Conservation (phyloP, 1,139 yeast species). For the Lizanozyma gosingica region DNA sequence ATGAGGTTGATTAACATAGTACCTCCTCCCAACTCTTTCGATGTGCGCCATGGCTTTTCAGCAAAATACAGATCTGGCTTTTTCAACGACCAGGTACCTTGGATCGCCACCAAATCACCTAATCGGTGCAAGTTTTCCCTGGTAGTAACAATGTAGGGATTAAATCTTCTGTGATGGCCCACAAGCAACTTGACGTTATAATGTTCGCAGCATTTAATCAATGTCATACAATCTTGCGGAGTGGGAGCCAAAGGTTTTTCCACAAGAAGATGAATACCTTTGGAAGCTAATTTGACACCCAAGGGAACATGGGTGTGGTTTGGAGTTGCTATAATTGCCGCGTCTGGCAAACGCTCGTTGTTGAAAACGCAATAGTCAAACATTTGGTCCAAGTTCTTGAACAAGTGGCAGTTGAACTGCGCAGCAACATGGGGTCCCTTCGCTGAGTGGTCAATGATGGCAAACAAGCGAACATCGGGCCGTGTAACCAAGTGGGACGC, state of each 20-base stretch:
- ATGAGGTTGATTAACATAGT: slow-evolving; percentile 31
- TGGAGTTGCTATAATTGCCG: slow-evolving; percentile 37
- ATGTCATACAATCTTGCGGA: slow-evolving; percentile 25
- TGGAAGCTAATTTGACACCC: slow-evolving; percentile 24
- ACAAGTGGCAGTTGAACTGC: slow-evolving; percentile 17
- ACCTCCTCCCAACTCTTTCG: slow-evolving; percentile 29
- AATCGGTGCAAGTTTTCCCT: slow-evolving; percentile 20
- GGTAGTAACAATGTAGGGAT: slow-evolving; percentile 31
- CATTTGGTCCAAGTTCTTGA: slow-evolving; percentile 19
- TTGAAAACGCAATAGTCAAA: slow-evolving; percentile 18
- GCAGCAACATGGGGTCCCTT: slow-evolving; percentile 20
- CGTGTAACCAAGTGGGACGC: slow-evolving; percentile 14
- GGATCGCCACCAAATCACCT: slow-evolving; percentile 28
- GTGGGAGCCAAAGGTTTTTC: slow-evolving; percentile 36
- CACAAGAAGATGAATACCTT: slow-evolving; percentile 29
- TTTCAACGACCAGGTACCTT: slow-evolving; percentile 34
- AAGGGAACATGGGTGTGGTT: slow-evolving; percentile 31
- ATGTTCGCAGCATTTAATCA: slow-evolving; percentile 18
- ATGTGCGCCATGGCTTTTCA: slow-evolving; percentile 33
- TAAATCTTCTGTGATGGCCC: slow-evolving; percentile 38
- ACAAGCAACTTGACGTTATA: slow-evolving; percentile 25
- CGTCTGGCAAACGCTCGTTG: slow-evolving; percentile 23
- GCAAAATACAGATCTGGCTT: slow-evolving; percentile 28
- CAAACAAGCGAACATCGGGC: slow-evolving; percentile 14
- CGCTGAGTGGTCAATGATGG: slow-evolving; percentile 16